Base-by-base conservation (phyloP, 148 eudicot genomes). In the Nepenthes gracilis region DNA sequence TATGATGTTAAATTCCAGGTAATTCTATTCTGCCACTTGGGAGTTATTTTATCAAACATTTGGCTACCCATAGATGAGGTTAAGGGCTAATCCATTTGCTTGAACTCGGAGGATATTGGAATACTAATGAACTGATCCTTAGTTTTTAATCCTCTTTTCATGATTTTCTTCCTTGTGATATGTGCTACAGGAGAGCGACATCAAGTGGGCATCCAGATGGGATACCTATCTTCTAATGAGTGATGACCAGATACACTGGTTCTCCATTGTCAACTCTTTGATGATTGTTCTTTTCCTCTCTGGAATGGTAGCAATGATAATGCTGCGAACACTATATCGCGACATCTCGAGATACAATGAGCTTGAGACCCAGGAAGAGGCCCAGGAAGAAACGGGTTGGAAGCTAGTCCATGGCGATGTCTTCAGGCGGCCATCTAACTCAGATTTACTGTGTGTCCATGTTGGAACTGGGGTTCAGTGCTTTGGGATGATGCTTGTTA, bases 401-500 rank as follows among this genome's bases (percentile, higher is more conserved):
- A 77, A 77, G 45, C 65, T 77, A 23, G 74, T 77, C 58, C 77
- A 70, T 34, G 72, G 64, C 23, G 81, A 77, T 70, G 77, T 77
- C 13, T 77, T 77, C 62, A 69, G 81, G 56, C 75, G 72, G 51
- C 81, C 77, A 55, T 33, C 52, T 34, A 49, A 77, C 71, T 69
- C 74, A 1, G 68, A 77, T 56, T 56, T 70, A 55, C 71, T 77
- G 0, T 77, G 81, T n/a, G 64, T 73, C 54, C 70, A 58, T 57
- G 72, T 64, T 55, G 81, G 81, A 60, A 73, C 81, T 1, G 81
- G 77, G 9, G 63, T 77, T 63, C 81, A 77, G 60, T 77, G 75
- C 61, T 64, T 77, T 2, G 81, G 74, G 59, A 73, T 72, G 53
- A 64, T 73, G 69, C 58, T 71, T 2, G 72, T 45, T 1, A 65